These are phyloP conservation scores for Eucalyptus paniculata DNA, from an alignment of 345 rosid genomes.

Conservation along the genomic window DNA sequence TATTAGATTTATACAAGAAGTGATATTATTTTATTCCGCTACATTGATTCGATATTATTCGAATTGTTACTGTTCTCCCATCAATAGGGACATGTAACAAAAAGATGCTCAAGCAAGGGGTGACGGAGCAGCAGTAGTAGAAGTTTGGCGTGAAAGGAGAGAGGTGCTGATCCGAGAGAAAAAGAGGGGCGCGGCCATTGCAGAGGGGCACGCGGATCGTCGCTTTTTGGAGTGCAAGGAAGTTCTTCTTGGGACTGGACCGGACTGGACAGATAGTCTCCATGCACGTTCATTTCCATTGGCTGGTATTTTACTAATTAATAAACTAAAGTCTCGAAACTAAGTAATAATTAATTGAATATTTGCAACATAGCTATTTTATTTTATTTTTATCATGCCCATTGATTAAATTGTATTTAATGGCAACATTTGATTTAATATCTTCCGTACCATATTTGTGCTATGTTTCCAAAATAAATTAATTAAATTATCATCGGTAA, in stretches of 20 bases:
- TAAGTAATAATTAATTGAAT: neutral
- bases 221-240: neutral
- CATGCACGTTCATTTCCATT: neutral
- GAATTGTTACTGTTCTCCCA: too few species aligned
- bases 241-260: neutral
- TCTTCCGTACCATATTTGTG: neutral
- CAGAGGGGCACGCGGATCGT: neutral
- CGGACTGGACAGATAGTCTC: neutral
- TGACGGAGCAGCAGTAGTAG: too few species aligned
- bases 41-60: too few species aligned
- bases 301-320: neutral
- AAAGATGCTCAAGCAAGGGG: too few species aligned
- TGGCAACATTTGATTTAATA: neutral
- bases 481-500: neutral
- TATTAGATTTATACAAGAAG: too few species aligned
- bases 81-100: too few species aligned
- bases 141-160: too few species aligned
- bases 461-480: neutral
- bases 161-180: too few species aligned
- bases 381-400: too few species aligned
- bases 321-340: neutral
- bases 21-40: too few species aligned
- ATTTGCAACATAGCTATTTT: neutral
- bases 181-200: too few species aligned
- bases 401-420: neutral